phyloP scores from a whole-genome alignment of 768 basidiomycete genomes.

The Naematelia encephala region DNA sequence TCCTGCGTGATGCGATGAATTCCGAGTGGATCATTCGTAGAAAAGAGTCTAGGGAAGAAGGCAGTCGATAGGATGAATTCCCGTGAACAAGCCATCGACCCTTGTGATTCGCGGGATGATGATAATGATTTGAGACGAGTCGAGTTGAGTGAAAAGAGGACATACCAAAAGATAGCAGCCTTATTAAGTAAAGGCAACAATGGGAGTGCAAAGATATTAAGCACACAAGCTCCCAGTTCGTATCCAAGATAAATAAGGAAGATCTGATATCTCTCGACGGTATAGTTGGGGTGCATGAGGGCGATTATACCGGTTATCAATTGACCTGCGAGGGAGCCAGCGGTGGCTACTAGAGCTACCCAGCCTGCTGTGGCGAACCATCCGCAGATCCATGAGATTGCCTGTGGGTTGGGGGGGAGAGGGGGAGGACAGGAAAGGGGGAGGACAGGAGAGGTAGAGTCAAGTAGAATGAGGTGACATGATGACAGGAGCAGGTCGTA shows the following conservation, averaged over 20 bases:
- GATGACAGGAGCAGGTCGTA: background rate
- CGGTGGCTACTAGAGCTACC: slow-evolving; percentile 41
- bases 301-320: slow-evolving; percentile 37
- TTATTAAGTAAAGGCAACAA: slow-evolving; percentile 37
- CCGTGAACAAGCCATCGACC: no score
- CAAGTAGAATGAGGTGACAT: background rate
- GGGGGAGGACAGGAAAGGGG: background rate
- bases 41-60: background rate
- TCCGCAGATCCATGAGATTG: slow-evolving; percentile 40
- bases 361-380: slow-evolving; percentile 45
- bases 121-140: no score
- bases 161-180: slow-evolving; percentile 40
- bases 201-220: slow-evolving; percentile 38
- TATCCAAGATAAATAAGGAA: slow-evolving; percentile 43
- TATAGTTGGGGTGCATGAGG: slow-evolving; percentile 30
- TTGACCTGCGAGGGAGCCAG: slow-evolving; percentile 32
- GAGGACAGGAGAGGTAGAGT: background rate
- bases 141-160: background rate
- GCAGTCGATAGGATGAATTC: no score
- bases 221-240: slow-evolving; percentile 28
- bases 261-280: slow-evolving; percentile 30
- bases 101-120: no score
- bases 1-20: slow-evolving; percentile 1
- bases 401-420: slow-evolving; percentile 13
- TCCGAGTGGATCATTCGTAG: no score